Evolutionary conservation across 306 rosid genomes (phyloP).

Genomic region (Prunus mongolica): DNA sequence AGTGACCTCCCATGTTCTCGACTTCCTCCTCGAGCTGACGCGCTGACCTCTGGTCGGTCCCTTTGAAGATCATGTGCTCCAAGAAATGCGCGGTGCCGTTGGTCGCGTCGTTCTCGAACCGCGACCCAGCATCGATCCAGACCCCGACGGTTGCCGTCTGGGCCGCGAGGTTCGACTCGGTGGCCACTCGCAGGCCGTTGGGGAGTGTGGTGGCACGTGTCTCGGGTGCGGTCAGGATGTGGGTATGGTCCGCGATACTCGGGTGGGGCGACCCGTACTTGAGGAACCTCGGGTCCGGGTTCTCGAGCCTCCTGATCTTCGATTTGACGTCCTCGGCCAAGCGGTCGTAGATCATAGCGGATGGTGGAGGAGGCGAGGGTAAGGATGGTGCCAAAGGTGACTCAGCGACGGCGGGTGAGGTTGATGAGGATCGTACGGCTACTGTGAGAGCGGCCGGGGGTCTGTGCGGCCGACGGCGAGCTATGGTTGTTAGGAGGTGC

Average conservation of each 20-base stretch:
- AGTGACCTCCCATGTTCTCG: conserved; percentile 97
- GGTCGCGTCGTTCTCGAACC: conserved; percentile 88
- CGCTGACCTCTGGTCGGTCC: conserved; percentile 74
- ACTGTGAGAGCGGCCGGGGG: conserved; percentile 23
- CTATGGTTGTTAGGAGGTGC: conserved; percentile 59
- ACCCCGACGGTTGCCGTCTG: conserved; percentile 86
- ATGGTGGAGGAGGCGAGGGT: conserved; percentile 70
- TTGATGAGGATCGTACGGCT: conserved; percentile 39
- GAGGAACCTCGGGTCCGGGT: conserved; percentile 87
- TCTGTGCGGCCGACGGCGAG: conserved; percentile 48
- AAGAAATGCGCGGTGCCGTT: conserved; percentile 89
- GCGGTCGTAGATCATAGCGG: conserved; percentile 88
- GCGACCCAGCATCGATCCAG: conserved; percentile 93
- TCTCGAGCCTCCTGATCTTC: conserved; percentile 63
- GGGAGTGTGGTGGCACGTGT: conserved; percentile 79
- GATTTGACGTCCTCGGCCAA: conserved; percentile 69
- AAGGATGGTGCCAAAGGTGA: conserved; percentile 16
- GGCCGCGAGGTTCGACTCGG: conserved; percentile 64
- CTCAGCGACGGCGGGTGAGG: conserved; percentile 43
- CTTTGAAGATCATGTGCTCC: conserved; percentile 97
- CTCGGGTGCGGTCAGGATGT: conserved; percentile 79
- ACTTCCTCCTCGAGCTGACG: conserved; percentile 77
- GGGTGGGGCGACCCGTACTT: conserved; percentile 86
- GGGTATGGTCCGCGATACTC: conserved; percentile 50
- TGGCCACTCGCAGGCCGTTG: conserved; percentile 85